Evolutionary conservation across 305 asterid species (phyloP).

Genomic region (Coffea humblotiana): DNA sequence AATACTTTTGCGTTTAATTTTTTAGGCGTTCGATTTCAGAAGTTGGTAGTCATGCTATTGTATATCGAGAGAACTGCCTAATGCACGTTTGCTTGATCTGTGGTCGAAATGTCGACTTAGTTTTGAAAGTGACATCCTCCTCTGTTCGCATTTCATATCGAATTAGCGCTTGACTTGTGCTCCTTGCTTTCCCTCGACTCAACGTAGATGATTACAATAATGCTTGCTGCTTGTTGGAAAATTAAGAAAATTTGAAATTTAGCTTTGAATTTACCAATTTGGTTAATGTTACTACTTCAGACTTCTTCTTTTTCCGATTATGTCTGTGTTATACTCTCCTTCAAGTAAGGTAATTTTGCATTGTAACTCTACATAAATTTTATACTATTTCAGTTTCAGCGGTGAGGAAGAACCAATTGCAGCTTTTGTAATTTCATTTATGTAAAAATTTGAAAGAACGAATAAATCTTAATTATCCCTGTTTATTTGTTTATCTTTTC

Average conservation of each 20-base stretch:
- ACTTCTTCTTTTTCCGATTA: not conserved
- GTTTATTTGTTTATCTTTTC: not conserved
- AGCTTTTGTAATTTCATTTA: not conserved
- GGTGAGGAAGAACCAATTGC: not conserved
- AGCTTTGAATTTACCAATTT: not conserved
- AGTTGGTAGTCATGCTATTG: not conserved
- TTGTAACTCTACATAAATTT: not conserved
- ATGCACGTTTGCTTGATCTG: not conserved
- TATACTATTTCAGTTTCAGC: not conserved
- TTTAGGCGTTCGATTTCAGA: not conserved
- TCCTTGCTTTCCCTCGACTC: not conserved
- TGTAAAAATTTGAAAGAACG: not conserved
- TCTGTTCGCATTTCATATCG: not conserved
- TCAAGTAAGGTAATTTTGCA: not conserved
- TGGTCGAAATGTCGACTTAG: not conserved
- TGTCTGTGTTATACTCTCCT: not conserved
- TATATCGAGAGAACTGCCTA: conserved; percentile 5
- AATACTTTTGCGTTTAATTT: not conserved
- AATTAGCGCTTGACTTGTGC: not conserved
- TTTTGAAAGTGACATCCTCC: not conserved
- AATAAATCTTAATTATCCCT: not conserved
- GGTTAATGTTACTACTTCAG: not conserved
- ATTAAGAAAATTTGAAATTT: not conserved
- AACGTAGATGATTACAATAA: not conserved
- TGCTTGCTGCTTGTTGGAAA: not conserved